Base-by-base conservation (phyloP, 176 grass and related monocot species). In the Carex kokanica region DNA sequence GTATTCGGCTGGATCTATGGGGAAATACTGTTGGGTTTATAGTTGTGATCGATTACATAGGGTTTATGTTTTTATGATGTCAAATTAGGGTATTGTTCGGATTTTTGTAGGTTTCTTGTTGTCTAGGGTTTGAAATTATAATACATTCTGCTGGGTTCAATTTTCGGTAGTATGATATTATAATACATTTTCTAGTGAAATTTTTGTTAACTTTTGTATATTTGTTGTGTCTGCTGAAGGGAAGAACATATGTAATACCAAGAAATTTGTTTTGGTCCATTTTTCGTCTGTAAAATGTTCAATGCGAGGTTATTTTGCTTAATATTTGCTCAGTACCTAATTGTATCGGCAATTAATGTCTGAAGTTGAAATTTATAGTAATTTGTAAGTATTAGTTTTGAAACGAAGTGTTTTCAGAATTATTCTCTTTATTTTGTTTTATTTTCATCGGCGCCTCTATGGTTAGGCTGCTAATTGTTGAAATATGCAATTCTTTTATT, bases 41-140 rank as follows among this genome's bases (percentile, higher is more conserved):
- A 10, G 18, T 43, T 29, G n/a, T 20, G 57, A 52, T 82, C 41
- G 40, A 52, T 65, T 62, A 8, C 23, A 11, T 82, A 82, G 80
- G 80, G 80, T 82, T 68, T 82, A 81, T 27, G 80, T 34, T 11
- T 9, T 40, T 31, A 9, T 27, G 43, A 36, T 18, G 43, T 47
- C 21, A n/a, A 51, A 47, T 82, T 52, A 52, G 40, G 47, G 21
- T 47, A 52, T 63, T 24, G 20, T 29, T 82, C 3, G 80, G 51
- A 68, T 82, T 68, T 54, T 34, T 8, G 59, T 45, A 51, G 21
- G 57, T 66, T 24, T 29, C 13, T 62, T 82, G 38, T 32, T 64
- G 79, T 51, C 61, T 82, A 82, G 80, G 80, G 80, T 82, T 82
- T 68, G 38, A 8, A 64, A 64, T 81, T 81, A n/a, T n/a, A n/a